Evolutionary conservation across 306 rosid species (phyloP).

Genomic region (Pyrus communis): DNA sequence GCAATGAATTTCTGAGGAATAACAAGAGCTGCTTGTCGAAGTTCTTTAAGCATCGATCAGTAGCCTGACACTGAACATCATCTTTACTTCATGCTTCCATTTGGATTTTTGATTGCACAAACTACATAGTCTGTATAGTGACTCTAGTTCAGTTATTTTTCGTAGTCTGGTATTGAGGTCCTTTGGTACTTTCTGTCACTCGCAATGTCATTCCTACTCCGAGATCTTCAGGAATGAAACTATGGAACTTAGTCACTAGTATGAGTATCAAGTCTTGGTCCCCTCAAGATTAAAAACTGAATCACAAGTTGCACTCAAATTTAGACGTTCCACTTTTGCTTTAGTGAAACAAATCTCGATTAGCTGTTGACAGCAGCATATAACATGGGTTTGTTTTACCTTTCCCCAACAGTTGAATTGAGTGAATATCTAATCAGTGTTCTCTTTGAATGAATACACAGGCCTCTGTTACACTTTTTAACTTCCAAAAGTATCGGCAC

Average conservation of each 20-base stretch:
- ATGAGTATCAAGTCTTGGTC: neutral
- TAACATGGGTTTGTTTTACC: constrained; percentile 3
- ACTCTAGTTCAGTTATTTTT: neutral
- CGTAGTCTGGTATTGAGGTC: neutral
- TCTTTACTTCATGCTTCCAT: neutral
- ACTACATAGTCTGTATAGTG: neutral
- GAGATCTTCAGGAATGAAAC: neutral
- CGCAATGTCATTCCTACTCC: neutral
- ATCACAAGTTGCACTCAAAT: neutral
- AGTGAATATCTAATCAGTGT: constrained; percentile 13
- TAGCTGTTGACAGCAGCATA: neutral
- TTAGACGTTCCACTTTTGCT: neutral
- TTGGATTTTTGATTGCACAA: neutral
- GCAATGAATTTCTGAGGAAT: neutral
- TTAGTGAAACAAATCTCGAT: neutral
- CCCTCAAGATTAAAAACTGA: neutral
- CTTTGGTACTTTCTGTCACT: neutral
- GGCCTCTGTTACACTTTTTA: constrained; percentile 69
- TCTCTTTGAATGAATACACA: constrained; percentile 22
- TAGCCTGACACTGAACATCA: neutral
- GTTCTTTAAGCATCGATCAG: neutral
- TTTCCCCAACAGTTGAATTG: neutral
- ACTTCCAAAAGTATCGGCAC: constrained; percentile 80
- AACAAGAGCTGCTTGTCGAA: neutral
- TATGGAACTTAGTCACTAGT: neutral